phyloP scores from a whole-genome alignment of 805 yeast genomes.

The Candida lessepsii region DNA sequence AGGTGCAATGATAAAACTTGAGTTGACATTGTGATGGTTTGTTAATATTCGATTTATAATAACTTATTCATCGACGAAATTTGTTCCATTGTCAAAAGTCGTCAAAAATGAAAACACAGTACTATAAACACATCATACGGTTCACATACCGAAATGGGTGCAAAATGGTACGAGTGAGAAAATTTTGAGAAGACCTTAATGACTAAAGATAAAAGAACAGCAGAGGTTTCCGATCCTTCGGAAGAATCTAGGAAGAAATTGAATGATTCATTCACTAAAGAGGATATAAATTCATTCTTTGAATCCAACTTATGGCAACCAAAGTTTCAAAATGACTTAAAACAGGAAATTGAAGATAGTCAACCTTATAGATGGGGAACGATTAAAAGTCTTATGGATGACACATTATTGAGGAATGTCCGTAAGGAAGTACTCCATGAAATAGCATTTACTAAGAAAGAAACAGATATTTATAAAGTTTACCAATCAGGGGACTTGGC shows the following conservation, averaged over 20 bases:
- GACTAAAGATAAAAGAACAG: conserved; percentile 3
- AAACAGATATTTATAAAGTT: conserved; percentile 95
- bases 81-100: too few species aligned
- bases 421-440: conserved; percentile 79
- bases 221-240: background rate
- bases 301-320: conserved; percentile 48
- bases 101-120: too few species aligned
- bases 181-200: background rate
- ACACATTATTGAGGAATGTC: conserved; percentile 72
- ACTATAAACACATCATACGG: too few species aligned
- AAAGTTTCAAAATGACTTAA: conserved; percentile 39
- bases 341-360: conserved; percentile 48
- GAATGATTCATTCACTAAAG: conserved; percentile 21
- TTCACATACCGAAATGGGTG: background rate
- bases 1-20: too few species aligned
- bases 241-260: conserved; percentile 13
- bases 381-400: conserved; percentile 69
- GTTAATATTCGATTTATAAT: too few species aligned
- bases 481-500: conserved; percentile 89
- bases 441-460: conserved; percentile 90
- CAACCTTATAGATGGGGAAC: conserved; percentile 92
- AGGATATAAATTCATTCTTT: conserved; percentile 43
- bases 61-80: too few species aligned
- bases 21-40: too few species aligned
- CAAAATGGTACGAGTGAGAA: conserved; percentile 3